Conservation (phyloP, 2,329 filamentous ascomycete species). For the Botrytis elliptica region DNA sequence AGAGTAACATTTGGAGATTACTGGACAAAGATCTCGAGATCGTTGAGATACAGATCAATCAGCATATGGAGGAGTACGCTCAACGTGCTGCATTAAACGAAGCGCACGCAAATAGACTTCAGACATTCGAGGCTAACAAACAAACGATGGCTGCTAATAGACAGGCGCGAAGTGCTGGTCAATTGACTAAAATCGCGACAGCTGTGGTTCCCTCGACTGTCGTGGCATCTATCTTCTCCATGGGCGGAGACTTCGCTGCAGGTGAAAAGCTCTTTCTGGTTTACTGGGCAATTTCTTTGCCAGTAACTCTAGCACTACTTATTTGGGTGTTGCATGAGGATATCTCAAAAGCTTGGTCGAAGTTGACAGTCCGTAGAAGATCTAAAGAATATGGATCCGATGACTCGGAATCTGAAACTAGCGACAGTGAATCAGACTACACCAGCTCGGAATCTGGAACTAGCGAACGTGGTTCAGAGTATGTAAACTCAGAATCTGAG, state of each 20-base stretch:
- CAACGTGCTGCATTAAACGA: not conserved
- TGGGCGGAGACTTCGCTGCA: not conserved
- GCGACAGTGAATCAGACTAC: not conserved
- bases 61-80: not conserved
- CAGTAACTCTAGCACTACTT: not conserved
- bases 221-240: not conserved
- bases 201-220: not conserved
- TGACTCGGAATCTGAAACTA: not conserved
- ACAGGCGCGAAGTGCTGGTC: not conserved
- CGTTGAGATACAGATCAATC: not conserved
- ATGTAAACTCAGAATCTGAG: too few relatives aligned
- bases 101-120: not conserved
- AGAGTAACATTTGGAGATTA: not conserved
- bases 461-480: not conserved
- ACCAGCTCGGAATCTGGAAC: too few relatives aligned
- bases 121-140: not conserved
- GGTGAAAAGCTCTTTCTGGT: not conserved
- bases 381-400: not conserved
- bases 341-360: not conserved
- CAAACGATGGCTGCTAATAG: not conserved
- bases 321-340: not conserved
- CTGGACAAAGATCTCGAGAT: not conserved
- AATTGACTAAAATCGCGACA: not conserved
- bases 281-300: not conserved
- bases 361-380: not conserved